Conservation (phyloP, 2,329 filamentous ascomycete species). For the Hypoxylon sp. region DNA sequence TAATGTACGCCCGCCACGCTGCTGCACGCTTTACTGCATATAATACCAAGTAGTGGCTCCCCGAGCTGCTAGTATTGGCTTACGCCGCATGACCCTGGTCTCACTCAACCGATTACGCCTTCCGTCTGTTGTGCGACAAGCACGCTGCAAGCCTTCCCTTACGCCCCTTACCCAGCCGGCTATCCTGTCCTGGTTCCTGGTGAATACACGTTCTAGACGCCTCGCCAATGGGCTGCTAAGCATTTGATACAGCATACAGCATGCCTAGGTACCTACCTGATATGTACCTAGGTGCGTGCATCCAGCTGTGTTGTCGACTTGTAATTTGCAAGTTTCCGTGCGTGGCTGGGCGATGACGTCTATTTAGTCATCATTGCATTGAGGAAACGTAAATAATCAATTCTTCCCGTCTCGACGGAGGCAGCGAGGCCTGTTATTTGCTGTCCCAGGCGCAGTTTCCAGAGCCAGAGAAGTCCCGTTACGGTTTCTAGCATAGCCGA, state of each 20-base stretch:
- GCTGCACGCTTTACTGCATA: slow-evolving; percentile 33
- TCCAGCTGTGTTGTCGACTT: background rate
- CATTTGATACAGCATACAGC: slow-evolving; percentile 4
- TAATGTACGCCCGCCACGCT: slow-evolving; percentile 17
- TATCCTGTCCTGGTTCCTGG: slow-evolving; percentile 36
- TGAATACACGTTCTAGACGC: slow-evolving; percentile 27
- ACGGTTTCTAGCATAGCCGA: slow-evolving; percentile 20
- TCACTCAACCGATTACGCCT: slow-evolving; percentile 8
- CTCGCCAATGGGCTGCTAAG: slow-evolving; percentile 7
- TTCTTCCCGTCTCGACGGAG: slow-evolving; percentile 10
- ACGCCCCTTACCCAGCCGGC: slow-evolving; percentile 29
- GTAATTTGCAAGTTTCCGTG: background rate
- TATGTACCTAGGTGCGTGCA: background rate
- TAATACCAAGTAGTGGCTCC: slow-evolving; percentile 4
- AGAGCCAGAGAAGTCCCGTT: slow-evolving; percentile 12
- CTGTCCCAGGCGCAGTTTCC: background rate
- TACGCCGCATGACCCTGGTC: slow-evolving; percentile 26
- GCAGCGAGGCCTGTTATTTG: slow-evolving; percentile 1
- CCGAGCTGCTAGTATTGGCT: slow-evolving; percentile 7
- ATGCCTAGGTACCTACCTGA: background rate
- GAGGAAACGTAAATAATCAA: slow-evolving; percentile 14
- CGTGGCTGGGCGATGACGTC: slow-evolving; percentile 19
- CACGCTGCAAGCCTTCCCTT: slow-evolving; percentile 28
- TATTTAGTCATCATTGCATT: slow-evolving; percentile 22
- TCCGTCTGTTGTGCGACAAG: slow-evolving; percentile 33